Evolutionary conservation across 164 flowering plant genomes (phyloP).

Genomic region (Magnolia changhungtana): DNA sequence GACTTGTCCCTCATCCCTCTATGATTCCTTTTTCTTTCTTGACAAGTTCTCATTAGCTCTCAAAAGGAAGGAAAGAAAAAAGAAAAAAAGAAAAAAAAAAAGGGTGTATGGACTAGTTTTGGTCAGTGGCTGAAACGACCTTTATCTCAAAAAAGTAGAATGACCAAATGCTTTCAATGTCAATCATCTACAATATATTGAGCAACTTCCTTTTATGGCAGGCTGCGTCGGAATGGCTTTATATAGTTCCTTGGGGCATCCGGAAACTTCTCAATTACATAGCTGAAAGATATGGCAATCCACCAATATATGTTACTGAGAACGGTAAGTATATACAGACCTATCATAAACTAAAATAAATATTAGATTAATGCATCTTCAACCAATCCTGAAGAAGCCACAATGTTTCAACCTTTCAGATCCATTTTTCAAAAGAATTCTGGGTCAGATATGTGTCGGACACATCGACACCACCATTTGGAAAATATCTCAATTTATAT

Average conservation of each 20-base stretch:
- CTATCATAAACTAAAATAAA: background rate
- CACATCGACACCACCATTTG: too few relatives aligned
- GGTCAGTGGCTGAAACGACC: background rate
- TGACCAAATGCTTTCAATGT: background rate
- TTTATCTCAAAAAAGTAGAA: background rate
- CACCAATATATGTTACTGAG: constrained; percentile 72
- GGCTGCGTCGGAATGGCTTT: constrained; percentile 96
- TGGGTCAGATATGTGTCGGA: background rate
- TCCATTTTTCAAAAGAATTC: background rate
- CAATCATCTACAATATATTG: background rate
- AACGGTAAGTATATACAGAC: constrained; percentile 45
- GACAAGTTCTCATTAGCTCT: background rate
- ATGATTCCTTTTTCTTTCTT: background rate
- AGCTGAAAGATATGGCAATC: constrained; percentile 49
- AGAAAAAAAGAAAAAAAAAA: too few relatives aligned
- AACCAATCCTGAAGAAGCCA: background rate
- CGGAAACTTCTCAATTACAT: constrained; percentile 64
- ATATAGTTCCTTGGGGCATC: constrained; percentile 92
- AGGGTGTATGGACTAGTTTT: background rate
- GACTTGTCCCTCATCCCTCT: background rate
- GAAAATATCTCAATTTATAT: too few relatives aligned
- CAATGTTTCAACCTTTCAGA: background rate
- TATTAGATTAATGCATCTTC: background rate
- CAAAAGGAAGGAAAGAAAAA: background rate
- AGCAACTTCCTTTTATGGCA: constrained; percentile 26